Percentiles rank a stretch among this genome's conserved stretches.
Evolutionary conservation across 202 grass and related monocot species (phyloP).

Genomic region (Miscanthus sacchariflorus): DNA sequence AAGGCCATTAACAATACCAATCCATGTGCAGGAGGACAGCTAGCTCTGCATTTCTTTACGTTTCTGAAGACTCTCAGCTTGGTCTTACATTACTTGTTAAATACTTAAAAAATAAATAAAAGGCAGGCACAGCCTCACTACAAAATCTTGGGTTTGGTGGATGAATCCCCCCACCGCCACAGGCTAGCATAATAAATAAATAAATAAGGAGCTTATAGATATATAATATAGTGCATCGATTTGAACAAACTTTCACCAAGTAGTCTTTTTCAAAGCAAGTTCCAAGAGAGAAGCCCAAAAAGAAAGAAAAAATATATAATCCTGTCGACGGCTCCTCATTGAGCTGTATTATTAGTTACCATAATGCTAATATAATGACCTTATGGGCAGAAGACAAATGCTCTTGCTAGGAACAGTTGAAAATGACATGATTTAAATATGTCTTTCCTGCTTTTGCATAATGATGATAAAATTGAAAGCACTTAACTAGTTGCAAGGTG

Average conservation of each 20-base stretch:
- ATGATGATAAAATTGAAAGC: background rate
- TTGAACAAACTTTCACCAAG: slow-evolving; percentile 37
- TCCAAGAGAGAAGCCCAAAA: slow-evolving; percentile 7
- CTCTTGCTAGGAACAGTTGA: background rate
- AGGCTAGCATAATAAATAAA: slow-evolving; percentile 47
- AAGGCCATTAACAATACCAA: slow-evolving; percentile 30
- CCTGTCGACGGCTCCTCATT: slow-evolving; percentile 26
- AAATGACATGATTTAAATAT: slow-evolving; percentile 12
- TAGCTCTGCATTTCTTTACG: slow-evolving; percentile 33
- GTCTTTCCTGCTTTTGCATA: background rate
- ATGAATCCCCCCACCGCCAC: slow-evolving; percentile 52
- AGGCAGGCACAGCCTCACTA: slow-evolving; percentile 14
- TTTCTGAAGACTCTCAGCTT: slow-evolving; percentile 43
- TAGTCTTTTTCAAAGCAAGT: slow-evolving; percentile 59
- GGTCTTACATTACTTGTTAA: slow-evolving; percentile 60
- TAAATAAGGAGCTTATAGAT: background rate
- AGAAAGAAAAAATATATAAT: slow-evolving; percentile 3
- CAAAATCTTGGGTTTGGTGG: slow-evolving; percentile 52
- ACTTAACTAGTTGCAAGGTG: background rate
- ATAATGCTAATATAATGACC: slow-evolving; percentile 1
- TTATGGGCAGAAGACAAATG: background rate
- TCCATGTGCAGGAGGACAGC: slow-evolving; percentile 50
- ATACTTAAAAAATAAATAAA: slow-evolving; percentile 18
- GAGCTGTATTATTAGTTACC: background rate
- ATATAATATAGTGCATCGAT: slow-evolving; percentile 16